Evolutionary conservation across 371 early-diverging fungal genomes (phyloP), one percentile per base, ranked within the genome.

Genomic region (Phascolomyces articulosus): DNA sequence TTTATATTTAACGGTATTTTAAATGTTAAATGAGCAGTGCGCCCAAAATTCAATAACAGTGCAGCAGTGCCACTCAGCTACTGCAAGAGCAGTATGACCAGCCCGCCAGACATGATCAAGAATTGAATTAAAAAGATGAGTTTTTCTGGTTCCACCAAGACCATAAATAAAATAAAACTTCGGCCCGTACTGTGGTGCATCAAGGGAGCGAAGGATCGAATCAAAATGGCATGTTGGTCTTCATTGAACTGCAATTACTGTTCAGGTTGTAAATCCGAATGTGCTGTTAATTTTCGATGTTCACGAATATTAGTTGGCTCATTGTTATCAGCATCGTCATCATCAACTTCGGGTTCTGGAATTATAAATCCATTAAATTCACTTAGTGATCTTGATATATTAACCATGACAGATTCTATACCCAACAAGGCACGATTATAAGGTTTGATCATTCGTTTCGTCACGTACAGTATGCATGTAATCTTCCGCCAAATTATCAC

Each of bases 31-130:
- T 62, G 53, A 7, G 62, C 62, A 21, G 62, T 62, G 8, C 54
- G 23, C 7, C 53, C 62, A 31, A 20, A 49, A 18, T 53, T n/a
- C 21, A 62, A 53, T 8, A 62, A 24, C 38, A 62, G 27, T 11
- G 62, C 62, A 31, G 62, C 51, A 16, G 38, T 62, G 16, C 62
- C 20, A 29, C 34, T 31, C 21, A 53, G 53, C 62, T 47, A 62
- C 62, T 7, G 51, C 53, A 51, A 62, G 49, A 23, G 54, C 62
- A 53, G 51, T 62, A n/a, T 31, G 3, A 18, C 31, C n/a, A 11
- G 16, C 10, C 2, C n/a, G 38, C 4, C 16, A 53, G 3, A 54
- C 62, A 53, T 62, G 38, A 6, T 40, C 47, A 13, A 51, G 47
- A 1, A 59, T 1, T 15, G 26, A 9, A 60, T 40, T 26, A 20